phyloP scores from a whole-genome alignment of 495 filamentous ascomycete species.

The Lasiosphaeriaceae sp. region DNA sequence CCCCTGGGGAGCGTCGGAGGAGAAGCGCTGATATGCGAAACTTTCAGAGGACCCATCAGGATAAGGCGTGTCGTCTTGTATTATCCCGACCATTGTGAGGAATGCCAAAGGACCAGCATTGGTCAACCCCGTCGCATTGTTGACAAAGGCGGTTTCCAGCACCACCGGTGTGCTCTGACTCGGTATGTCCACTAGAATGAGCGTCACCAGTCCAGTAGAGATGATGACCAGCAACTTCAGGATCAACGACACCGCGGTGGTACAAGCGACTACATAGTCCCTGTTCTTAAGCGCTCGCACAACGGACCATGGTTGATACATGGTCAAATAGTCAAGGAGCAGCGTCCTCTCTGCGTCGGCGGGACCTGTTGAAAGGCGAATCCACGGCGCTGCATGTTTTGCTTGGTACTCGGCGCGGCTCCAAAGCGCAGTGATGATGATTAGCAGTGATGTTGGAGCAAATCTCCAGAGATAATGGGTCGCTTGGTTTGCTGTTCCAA shows the following conservation, averaged over 20 bases:
- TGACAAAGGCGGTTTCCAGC: constrained; percentile 10
- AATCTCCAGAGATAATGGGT: constrained; percentile 29
- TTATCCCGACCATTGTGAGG: constrained; percentile 17
- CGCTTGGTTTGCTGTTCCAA: not conserved
- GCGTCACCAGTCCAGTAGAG: constrained; percentile 19
- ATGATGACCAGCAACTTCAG: constrained; percentile 16
- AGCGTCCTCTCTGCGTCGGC: constrained; percentile 13
- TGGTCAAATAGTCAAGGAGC: constrained; percentile 27
- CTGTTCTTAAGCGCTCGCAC: constrained; percentile 10
- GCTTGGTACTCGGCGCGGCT: constrained; percentile 27
- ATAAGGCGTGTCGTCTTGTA: constrained; percentile 14
- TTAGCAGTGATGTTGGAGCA: constrained; percentile 24
- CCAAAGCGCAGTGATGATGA: constrained; percentile 23
- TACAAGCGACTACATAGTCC: constrained; percentile 20
- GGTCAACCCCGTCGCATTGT: constrained; percentile 12
- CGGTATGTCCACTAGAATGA: constrained; percentile 8
- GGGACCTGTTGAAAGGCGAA: constrained; percentile 10
- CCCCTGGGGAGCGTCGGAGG: constrained; percentile 5
- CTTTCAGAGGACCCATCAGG: constrained; percentile 15
- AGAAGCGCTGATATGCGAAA: constrained; percentile 25
- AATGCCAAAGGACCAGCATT: constrained; percentile 16
- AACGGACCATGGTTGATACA: constrained; percentile 7
- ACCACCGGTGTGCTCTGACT: constrained; percentile 3
- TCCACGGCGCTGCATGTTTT: constrained; percentile 29
- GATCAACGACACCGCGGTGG: constrained; percentile 12